A percentile compares a stretch with the other conserved stretches of the same genome.
phyloP scores from a whole-genome alignment of 2,329 filamentous ascomycete species.

The Botryosphaeria dothidea region DNA sequence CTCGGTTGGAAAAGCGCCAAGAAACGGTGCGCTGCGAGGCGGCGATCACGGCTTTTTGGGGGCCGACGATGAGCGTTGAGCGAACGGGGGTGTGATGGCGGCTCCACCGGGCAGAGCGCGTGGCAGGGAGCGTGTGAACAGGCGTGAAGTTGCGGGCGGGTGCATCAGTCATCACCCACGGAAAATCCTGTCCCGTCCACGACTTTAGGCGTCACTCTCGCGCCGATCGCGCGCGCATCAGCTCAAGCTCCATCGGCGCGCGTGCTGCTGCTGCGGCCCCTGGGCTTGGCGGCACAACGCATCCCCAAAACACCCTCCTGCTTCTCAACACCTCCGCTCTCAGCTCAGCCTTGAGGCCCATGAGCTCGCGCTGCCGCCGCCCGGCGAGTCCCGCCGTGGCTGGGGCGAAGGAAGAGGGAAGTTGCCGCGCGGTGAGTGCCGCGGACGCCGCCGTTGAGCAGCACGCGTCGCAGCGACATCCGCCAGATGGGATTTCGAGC shows the following conservation, averaged over 20 bases:
- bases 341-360: not conserved
- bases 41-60: slow-evolving; percentile 3
- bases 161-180: not conserved
- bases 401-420: not conserved
- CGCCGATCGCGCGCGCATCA: not conserved
- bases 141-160: not conserved
- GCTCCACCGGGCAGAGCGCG: not conserved
- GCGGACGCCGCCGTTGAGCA: slow-evolving; percentile 4
- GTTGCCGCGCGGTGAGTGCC: slow-evolving; percentile 5
- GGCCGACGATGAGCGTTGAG: slow-evolving; percentile 11
- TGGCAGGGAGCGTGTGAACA: not conserved
- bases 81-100: not conserved
- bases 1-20: slow-evolving; percentile 2
- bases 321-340: not conserved
- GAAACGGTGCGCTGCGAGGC: not conserved
- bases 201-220: not conserved
- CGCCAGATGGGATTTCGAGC: not conserved
- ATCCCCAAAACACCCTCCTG: not conserved
- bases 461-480: slow-evolving; percentile 1
- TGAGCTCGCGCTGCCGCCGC: not conserved
- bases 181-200: not conserved
- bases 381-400: not conserved
- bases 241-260: not conserved
- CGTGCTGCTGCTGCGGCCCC: no score
- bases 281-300: not conserved